Conservation (phyloP, 2,329 filamentous ascomycete genomes). For the Ophiostoma fasciatum region DNA sequence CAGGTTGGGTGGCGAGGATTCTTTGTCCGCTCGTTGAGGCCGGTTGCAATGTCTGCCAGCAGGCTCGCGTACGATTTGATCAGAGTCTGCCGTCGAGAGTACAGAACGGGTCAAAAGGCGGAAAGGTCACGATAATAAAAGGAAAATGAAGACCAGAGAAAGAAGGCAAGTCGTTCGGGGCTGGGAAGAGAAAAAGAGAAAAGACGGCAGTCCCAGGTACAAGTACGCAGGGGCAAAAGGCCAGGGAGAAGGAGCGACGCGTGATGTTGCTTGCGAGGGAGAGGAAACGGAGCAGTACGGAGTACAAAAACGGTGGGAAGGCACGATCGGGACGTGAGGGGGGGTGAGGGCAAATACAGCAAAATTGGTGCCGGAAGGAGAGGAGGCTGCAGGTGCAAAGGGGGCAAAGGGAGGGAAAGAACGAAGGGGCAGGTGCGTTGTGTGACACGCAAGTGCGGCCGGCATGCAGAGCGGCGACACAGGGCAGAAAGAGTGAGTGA, state of each 20-base stretch:
- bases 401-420: neutral
- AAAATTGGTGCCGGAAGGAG: slow-evolving; percentile 3
- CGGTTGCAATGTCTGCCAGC: slow-evolving; percentile 3
- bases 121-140: neutral
- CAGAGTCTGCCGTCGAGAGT: neutral
- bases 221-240: no score
- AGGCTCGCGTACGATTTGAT: neutral
- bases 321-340: neutral
- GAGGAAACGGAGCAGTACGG: neutral
- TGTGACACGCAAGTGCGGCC: no score
- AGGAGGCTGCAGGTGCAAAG: neutral
- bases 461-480: no score
- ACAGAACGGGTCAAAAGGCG: no score
- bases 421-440: no score
- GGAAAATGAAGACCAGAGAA: neutral
- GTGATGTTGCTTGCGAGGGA: neutral
- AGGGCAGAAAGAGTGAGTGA: no score
- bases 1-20: neutral
- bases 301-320: neutral
- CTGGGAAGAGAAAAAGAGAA: neutral
- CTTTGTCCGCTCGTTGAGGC: neutral
- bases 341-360: no score
- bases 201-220: no score
- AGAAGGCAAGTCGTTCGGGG: no score
- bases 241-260: neutral